Conservation (phyloP, 208 protist species). For the Trypanosoma conorhini region DNA sequence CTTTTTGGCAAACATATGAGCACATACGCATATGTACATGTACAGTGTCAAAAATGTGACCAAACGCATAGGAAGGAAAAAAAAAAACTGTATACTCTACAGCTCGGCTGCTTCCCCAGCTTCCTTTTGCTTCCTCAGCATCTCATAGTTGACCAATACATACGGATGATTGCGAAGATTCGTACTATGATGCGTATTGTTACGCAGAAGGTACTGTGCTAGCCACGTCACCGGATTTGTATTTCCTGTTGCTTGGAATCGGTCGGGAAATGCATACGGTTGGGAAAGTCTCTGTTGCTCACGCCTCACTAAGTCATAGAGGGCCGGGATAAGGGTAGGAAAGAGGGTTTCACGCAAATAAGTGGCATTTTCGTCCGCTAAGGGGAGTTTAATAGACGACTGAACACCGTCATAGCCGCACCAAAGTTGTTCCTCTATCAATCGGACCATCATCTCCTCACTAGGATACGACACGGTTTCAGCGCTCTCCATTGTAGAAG, state of each 20-base stretch:
- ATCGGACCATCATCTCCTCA: constrained; percentile 50
- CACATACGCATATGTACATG: constrained; percentile 12
- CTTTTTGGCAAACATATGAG: not conserved
- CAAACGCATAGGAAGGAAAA: constrained; percentile 4
- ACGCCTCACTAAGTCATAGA: constrained; percentile 51
- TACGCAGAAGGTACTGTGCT: constrained; percentile 77
- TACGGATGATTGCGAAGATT: constrained; percentile 57
- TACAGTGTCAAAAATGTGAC: not conserved
- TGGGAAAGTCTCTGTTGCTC: constrained; percentile 29
- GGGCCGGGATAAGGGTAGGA: constrained; percentile 70
- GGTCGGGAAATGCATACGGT: not conserved
- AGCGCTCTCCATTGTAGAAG: constrained; percentile 27
- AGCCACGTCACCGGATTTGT: constrained; percentile 70
- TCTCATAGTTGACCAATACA: constrained; percentile 50
- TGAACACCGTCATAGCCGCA: constrained; percentile 36
- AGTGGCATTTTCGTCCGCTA: constrained; percentile 33
- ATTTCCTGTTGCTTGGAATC: constrained; percentile 28
- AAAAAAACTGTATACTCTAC: constrained; percentile 2
- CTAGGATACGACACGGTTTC: constrained; percentile 21
- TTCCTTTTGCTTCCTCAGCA: constrained; percentile 40
- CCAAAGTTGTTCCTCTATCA: constrained; percentile 79
- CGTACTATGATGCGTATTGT: constrained; percentile 47
- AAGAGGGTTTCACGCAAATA: constrained; percentile 76
- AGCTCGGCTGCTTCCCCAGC: not conserved
- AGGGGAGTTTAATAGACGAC: constrained; percentile 7